Evolutionary conservation across 2,329 filamentous ascomycete genomes (phyloP).

Genomic region (Clarireedia paspali): DNA sequence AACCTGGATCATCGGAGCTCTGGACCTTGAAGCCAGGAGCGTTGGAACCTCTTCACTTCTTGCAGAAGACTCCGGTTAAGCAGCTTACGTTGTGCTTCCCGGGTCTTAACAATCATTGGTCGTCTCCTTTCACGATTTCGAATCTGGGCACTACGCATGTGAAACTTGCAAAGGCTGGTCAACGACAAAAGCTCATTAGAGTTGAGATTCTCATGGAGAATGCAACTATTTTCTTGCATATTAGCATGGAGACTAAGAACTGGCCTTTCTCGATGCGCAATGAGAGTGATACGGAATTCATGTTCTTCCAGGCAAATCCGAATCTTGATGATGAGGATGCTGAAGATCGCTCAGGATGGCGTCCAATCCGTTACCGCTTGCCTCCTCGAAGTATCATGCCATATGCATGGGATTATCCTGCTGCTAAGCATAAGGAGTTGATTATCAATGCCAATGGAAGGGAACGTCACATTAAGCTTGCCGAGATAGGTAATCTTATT

Average conservation of each 20-base stretch:
- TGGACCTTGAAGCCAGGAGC: conserved; percentile 71
- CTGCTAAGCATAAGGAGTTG: conserved; percentile 91
- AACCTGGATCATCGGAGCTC: conserved; percentile 83
- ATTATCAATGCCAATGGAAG: conserved; percentile 72
- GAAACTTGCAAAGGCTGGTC: conserved; percentile 84
- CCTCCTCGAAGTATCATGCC: conserved; percentile 97
- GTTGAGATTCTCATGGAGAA: conserved; percentile 88
- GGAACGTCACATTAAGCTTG: conserved; percentile 86
- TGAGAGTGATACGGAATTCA: conserved; percentile 92
- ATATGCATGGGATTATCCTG: conserved; percentile 98
- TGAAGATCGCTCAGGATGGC: conserved; percentile 81
- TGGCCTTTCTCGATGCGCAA: conserved; percentile 99
- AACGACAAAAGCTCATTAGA: conserved; percentile 80
- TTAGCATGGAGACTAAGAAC: conserved; percentile 84
- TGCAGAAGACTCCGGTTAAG: conserved; percentile 75
- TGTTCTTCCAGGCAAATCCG: conserved; percentile 92
- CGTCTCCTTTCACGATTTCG: conserved; percentile 93
- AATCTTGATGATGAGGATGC: conserved; percentile 85
- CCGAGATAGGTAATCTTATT: conserved; percentile 92
- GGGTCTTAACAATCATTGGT: conserved; percentile 94
- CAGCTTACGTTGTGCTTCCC: conserved; percentile 90
- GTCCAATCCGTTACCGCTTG: conserved; percentile 83
- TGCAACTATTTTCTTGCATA: conserved; percentile 85
- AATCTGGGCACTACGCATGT: conserved; percentile 88
- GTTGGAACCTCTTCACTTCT: conserved; percentile 79